These are phyloP conservation scores for Trametes meyenii DNA, from an alignment of 768 basidiomycete genomes.

Conservation along the genomic window DNA sequence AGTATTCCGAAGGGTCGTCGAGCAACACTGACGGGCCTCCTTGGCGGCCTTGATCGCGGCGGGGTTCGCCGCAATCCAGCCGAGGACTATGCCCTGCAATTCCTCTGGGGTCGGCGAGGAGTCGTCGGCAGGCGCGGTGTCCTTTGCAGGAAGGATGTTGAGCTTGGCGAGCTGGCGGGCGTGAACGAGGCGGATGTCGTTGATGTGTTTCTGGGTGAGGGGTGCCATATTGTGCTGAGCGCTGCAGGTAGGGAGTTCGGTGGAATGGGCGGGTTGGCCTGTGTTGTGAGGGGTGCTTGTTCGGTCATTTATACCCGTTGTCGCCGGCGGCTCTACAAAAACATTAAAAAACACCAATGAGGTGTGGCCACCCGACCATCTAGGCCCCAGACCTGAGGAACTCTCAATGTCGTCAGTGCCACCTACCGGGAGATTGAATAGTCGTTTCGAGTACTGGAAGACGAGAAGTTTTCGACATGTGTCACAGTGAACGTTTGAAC, in stretches of 20 bases:
- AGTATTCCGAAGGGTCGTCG: no score
- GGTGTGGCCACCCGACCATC: no score
- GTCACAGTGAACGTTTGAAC: neutral
- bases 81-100: neutral
- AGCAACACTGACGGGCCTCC: neutral
- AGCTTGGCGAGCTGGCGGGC: neutral
- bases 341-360: no score
- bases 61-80: constrained; percentile 1
- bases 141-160: neutral
- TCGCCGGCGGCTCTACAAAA: no score
- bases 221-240: no score
- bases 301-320: no score
- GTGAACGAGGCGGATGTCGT: neutral
- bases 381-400: no score
- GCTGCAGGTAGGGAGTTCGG: no score
- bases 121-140: neutral
- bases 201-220: neutral
- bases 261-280: no score
- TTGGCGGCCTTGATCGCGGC: neutral
- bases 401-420: no score
- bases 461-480: neutral
- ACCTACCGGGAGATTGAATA: no score
- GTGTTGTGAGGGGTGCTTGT: no score
- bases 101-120: neutral
- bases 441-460: neutral